Conservation (phyloP, 345 rosid genomes). For the Euphorbia peplus region DNA sequence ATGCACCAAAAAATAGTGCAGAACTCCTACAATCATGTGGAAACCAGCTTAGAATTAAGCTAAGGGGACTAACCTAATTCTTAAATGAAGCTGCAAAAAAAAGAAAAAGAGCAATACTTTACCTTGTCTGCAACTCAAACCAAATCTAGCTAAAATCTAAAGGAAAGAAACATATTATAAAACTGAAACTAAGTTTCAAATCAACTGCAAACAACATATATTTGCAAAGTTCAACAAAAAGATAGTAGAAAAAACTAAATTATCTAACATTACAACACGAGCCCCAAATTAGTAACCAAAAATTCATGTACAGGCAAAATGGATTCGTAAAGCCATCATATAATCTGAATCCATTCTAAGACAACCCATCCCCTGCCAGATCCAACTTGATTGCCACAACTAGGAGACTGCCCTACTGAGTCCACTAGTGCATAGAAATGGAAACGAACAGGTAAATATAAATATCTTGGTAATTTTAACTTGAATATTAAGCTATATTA, state of each 20-base stretch:
- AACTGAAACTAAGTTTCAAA: neutral
- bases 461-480: neutral
- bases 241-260: neutral
- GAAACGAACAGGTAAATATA: neutral
- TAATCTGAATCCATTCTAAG: neutral
- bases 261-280: neutral
- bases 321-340: neutral
- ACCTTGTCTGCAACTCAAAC: neutral
- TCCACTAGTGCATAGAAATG: neutral
- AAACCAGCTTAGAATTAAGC: neutral
- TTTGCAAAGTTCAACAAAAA: neutral
- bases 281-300: neutral
- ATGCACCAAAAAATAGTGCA: neutral
- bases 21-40: neutral
- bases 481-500: neutral
- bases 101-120: neutral
- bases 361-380: neutral
- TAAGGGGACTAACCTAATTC: neutral
- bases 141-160: neutral
- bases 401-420: neutral
- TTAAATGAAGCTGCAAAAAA: neutral
- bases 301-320: neutral
- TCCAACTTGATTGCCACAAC: neutral
- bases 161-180: neutral
- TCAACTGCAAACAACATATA: neutral